Base-by-base conservation (phyloP, 1,284 basidiomycete species). In the Waitea zeae region DNA sequence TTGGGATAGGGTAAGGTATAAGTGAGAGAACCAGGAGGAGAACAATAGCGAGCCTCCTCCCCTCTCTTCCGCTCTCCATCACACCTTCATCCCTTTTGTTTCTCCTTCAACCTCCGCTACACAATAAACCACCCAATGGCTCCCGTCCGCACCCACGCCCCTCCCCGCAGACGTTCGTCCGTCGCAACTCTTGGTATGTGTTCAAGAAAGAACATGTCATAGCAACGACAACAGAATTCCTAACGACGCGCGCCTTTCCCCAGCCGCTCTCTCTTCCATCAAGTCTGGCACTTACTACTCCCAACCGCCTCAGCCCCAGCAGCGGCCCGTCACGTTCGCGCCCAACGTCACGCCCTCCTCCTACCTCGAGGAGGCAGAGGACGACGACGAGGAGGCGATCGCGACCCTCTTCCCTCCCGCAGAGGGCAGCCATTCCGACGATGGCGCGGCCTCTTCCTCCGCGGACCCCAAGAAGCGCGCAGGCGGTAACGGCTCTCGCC, bases 261-360 rank as follows among this genome's bases (percentile, higher is more conserved):
- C 18, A 38, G 42, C 51, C 52, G 57, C 54, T n/a, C 46, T 69
- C 39, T 56, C 44, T 28, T 46, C 46, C 20, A 62, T 67, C 33
- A 72, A 67, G 43, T 52, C 72, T 11, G 71, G 71, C 17, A 61
- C 63, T 41, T 74, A 74, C 42, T 69, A 67, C 20, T n/a, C 7
- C n/a, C 22, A 7, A 57, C 64, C 41, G 45, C 46, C 19, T 52
- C 56, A 1, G 49, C 58, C 3, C 56, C 61, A 1, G 57, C 61
- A 11, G 61, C 65, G 17, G 62, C n/a, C 62, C 7, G 66, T 79
- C 26, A 75, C 71, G 2, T 80, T 80, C 39, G 75, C 75, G 1
- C 75, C 76, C 30, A 80, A 79, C 43, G 62, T 80, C 4, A 80
- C 77, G 0, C 76, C 76, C 0, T 59, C 61, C 1, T 69, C 71